Base-by-base conservation (phyloP, 768 basidiomycete species). In the Trametes gibbosa region DNA sequence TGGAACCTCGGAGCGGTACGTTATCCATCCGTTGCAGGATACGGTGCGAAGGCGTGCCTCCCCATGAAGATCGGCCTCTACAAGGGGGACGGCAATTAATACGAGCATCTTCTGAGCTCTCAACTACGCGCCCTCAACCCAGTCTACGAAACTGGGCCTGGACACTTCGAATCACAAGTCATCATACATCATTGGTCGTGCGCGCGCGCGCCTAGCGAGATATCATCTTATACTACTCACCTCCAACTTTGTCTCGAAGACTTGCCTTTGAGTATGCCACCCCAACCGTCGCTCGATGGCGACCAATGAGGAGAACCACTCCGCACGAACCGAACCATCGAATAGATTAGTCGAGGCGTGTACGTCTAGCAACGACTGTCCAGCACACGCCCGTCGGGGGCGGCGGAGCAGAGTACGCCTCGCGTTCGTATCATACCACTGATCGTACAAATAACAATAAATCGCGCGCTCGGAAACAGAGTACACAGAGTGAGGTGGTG, bases 1-100 rank as follows among this genome's bases (percentile, higher is more conserved):
- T 67, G 66, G 66, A 67, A 65, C 45, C 16, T 63, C n/a, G 52
- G 58, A 1, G 51, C 47, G 8, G 54, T 67, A 16, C 39, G 53
- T 3, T 67, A 59, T 27, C 64, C 66, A 0, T 52, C 64, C 0
- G 59, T 65, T 5, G 64, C 53, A 3, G n/a, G 43, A 14, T 8
- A 19, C 27, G 35, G 40, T 13, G 53, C 10, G 21, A 56, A 56
- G 40, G 37, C 61, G 7, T 43, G 37, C 6, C n/a, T 65, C 8
- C 58, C 60, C 19, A 51, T 65, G 58, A 65, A 54, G 45, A 53
- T 65, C 14, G 32, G 25, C 5, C 39, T 58, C 16, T 62, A 55
- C 24, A 53, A 53, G 35, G 35, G 7, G 16, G 41, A 37, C 4
- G 32, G 6, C 10, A 39, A 39, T 14, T 39, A 17, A 39, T 10